These are phyloP conservation scores for Gnomoniopsis smithogilvyi DNA, from an alignment of 2,329 filamentous ascomycete genomes.

Conservation along the genomic window DNA sequence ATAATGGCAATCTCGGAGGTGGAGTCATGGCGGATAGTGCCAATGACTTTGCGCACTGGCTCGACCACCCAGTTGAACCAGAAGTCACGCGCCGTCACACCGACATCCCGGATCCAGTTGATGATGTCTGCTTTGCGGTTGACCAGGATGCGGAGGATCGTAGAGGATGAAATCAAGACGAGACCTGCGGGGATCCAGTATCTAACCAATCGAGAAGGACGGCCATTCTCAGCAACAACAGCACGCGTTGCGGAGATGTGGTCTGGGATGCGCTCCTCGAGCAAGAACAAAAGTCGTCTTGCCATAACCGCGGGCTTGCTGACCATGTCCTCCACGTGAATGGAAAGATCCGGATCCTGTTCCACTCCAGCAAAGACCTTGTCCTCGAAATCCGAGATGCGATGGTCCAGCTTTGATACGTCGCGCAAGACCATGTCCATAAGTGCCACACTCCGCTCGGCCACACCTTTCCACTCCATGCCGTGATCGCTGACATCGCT, in stretches of 20 bases:
- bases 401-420: conserved; percentile 60
- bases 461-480: conserved; percentile 64
- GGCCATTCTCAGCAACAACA: conserved; percentile 64
- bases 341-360: conserved; percentile 56
- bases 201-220: conserved; percentile 70
- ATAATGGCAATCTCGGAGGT: conserved; percentile 94
- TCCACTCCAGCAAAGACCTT: conserved; percentile 62
- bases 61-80: conserved; percentile 96
- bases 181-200: conserved; percentile 82
- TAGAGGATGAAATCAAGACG: conserved; percentile 78
- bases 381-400: conserved; percentile 63
- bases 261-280: conserved; percentile 64
- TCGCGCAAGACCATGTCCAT: conserved; percentile 83
- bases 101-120: conserved; percentile 76
- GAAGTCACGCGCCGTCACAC: conserved; percentile 78
- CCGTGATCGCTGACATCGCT: conserved; percentile 39
- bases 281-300: conserved; percentile 64
- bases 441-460: conserved; percentile 76
- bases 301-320: conserved; percentile 60
- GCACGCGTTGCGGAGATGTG: conserved; percentile 57
- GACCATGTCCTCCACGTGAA: conserved; percentile 44
- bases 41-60: conserved; percentile 76
- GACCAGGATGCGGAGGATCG: conserved; percentile 74
- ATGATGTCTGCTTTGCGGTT: conserved; percentile 74
- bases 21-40: conserved; percentile 89